These are phyloP conservation scores for Geranium brycei DNA, from an alignment of 345 rosid genomes.

Conservation along the genomic window DNA sequence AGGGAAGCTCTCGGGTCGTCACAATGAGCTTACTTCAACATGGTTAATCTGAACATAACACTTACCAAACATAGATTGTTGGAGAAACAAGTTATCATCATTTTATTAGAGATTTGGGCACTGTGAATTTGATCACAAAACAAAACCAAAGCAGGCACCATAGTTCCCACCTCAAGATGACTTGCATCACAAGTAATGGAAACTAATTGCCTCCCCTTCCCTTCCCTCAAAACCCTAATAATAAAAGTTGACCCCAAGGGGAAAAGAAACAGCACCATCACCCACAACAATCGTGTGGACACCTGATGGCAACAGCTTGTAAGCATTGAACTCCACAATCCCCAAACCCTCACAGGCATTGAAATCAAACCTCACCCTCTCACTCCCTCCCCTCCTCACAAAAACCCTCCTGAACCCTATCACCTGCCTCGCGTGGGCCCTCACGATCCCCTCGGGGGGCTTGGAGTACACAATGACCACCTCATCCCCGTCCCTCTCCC, in stretches of 20 bases:
- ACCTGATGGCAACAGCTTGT: conserved; percentile 19
- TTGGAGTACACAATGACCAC: conserved; percentile 21
- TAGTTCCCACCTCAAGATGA: too few species aligned
- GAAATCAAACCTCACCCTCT: conserved; percentile 14
- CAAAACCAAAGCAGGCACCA: too few species aligned
- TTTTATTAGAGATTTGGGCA: too few species aligned
- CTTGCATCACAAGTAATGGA: too few species aligned
- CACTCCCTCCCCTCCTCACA: conserved; percentile 11
- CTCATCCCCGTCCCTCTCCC: conserved; percentile 20
- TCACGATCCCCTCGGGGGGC: conserved; percentile 17
- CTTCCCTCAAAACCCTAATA: too few species aligned
- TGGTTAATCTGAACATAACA: too few species aligned
- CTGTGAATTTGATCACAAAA: too few species aligned
- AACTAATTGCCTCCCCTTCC: too few species aligned
- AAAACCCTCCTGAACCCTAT: conserved; percentile 26
- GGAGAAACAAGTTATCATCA: too few species aligned
- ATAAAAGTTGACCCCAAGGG: conserved; percentile 5
- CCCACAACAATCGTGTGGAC: conserved; percentile 17
- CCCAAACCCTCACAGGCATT: conserved; percentile 21
- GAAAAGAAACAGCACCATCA: conserved; percentile 10
- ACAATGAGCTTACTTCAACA: too few species aligned
- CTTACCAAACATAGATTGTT: too few species aligned
- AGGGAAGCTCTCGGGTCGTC: too few species aligned
- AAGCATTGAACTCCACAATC: conserved; percentile 12
- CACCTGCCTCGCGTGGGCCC: conserved; percentile 18